Evolutionary conservation across 345 rosid genomes (phyloP).

Genomic region (Eucalyptus tenuipes): DNA sequence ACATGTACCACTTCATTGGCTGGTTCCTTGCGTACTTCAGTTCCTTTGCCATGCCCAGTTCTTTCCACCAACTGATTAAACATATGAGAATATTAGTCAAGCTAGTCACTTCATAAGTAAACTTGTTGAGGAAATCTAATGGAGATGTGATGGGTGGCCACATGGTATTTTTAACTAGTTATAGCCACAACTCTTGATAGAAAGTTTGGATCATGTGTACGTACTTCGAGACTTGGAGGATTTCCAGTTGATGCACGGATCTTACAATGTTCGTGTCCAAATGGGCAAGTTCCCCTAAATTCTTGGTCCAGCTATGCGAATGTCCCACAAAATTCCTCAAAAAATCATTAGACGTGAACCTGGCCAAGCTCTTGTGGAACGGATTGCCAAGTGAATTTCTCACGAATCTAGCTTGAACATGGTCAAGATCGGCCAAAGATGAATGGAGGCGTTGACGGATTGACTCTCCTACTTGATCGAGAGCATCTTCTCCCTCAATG

Average conservation of each 20-base stretch:
- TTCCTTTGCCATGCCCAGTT: not conserved
- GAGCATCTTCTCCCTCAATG: conserved; percentile 28
- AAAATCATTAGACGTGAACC: not conserved
- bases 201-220: not conserved
- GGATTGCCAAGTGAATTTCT: not conserved
- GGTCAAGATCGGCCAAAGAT: not conserved
- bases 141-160: not conserved
- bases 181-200: not conserved
- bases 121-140: not conserved
- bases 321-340: not conserved
- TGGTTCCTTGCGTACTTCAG: not conserved
- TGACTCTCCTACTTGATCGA: conserved; percentile 16
- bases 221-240: not conserved
- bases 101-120: not conserved
- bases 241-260: not conserved
- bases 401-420: not conserved
- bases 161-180: not conserved
- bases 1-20: conserved; percentile 2
- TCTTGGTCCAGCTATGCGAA: not conserved
- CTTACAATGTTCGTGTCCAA: not conserved
- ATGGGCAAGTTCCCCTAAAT: not conserved
- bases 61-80: not conserved
- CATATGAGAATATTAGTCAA: not conserved
- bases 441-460: not conserved
- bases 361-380: not conserved